Base-by-base conservation (phyloP, 2,329 filamentous ascomycete genomes). In the Fusarium mundagurra region DNA sequence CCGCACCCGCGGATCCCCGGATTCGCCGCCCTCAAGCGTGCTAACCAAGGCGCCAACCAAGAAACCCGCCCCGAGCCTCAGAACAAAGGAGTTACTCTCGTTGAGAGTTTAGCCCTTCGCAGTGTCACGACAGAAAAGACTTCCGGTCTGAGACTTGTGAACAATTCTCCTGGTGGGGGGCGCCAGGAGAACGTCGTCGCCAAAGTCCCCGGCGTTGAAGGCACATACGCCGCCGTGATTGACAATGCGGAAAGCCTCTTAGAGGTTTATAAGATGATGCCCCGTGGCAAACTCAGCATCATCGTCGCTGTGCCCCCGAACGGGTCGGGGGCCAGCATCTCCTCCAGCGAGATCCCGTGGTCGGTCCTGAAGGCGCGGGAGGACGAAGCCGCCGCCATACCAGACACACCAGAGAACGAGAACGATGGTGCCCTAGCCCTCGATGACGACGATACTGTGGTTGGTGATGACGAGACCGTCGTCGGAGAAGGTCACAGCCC, bases 201-300 rank as follows among this genome's bases (percentile, higher is more conserved):
- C 36, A 67, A 67, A 22, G 39, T 68, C 3, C 45, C 63, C 1
- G 45, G 43, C 1, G 3, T 67, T 0, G 31, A 39, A 2, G 45
- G 29, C 4, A 54, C 63, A 0, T 63, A 44, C 6, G 53, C 53
- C 2, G 41, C 22, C 0, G 1, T 34, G 0, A 8, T 63, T 1
- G 33, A 63, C 7, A 60, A 63, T 1, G 1, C 9, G 0, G 11
- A 47, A 0, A 63, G 61, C 0, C 13, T 44, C 0, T 1, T 31
- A 0, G 27, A 20, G 0, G 24, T 2, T 0, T 63, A 39, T 6
- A 22, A 20, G 3, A 60, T 63, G 27, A 0, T 63, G 1, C 27
- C 61, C 0, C n/a, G 24, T 0, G 41, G 53, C 0, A 47, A 14
- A 0, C 1, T 63, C 2, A 60, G 41, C 1, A 1, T 60, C 0